Percentiles rank a stretch among this genome's conserved stretches.
phyloP scores from a whole-genome alignment of 345 rosid genomes.

The Microcos paniculata region DNA sequence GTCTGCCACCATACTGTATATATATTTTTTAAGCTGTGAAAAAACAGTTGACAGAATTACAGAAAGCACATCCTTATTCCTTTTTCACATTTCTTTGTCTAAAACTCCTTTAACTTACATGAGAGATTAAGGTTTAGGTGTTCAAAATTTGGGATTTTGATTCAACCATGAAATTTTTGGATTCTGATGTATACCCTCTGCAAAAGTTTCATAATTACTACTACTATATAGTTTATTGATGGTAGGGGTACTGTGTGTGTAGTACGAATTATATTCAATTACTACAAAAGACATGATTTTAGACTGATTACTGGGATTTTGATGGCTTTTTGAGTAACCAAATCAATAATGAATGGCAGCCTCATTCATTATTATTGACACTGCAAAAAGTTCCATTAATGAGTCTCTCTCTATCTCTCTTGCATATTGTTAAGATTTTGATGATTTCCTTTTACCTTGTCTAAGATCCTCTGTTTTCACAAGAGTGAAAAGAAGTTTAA shows the following conservation, averaged over 20 bases:
- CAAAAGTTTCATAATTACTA: conserved; percentile 7
- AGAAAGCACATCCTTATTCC: not conserved
- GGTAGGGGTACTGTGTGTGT: not conserved
- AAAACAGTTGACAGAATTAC: not conserved
- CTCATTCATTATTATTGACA: not conserved
- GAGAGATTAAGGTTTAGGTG: not conserved
- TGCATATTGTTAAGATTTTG: conserved; percentile 16
- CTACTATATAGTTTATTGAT: not conserved
- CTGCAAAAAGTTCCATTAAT: not conserved
- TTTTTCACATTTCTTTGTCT: not conserved
- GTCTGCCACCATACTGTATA: conserved; percentile 8
- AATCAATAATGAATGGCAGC: not conserved
- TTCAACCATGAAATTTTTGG: not conserved
- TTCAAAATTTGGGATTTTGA: not conserved
- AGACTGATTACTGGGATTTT: not conserved
- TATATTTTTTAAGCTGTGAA: not conserved
- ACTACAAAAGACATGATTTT: not conserved
- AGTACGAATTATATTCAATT: not conserved
- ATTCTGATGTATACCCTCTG: not conserved
- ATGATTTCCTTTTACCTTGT: not conserved
- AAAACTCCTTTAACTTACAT: not conserved
- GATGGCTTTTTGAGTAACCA: not conserved
- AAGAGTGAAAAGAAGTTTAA: not conserved
- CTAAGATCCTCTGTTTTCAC: not conserved
- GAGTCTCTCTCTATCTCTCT: not conserved